Evolutionary conservation across 768 basidiomycete species (phyloP).

Genomic region (Asterophora lycoperdoides): DNA sequence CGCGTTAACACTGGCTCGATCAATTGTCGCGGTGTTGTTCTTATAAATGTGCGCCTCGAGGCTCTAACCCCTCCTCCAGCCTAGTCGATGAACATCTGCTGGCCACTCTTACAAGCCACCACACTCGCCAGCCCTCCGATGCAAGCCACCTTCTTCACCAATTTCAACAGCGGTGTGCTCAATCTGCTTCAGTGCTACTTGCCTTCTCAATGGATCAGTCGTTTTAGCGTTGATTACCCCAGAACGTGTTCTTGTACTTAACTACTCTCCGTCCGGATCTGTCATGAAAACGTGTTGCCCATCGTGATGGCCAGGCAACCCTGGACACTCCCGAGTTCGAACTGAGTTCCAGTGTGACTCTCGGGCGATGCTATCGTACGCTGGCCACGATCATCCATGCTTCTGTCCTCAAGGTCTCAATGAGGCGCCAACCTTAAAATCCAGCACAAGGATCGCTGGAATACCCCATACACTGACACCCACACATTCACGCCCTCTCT

Average conservation of each 20-base stretch:
- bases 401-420: constrained; percentile 14
- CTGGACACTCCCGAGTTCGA: background rate
- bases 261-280: background rate
- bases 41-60: background rate
- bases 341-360: background rate
- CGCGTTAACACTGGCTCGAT: background rate
- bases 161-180: too few species aligned
- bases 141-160: too few species aligned
- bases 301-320: constrained; percentile 2
- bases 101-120: too few species aligned
- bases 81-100: too few species aligned
- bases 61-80: background rate
- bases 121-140: background rate
- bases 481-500: background rate
- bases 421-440: constrained; percentile 19
- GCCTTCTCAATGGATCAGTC: background rate
- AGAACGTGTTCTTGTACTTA: constrained; percentile 8
- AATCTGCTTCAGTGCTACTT: background rate
- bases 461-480: constrained; percentile 1
- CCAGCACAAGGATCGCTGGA: background rate
- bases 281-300: constrained; percentile 17
- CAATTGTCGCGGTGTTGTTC: background rate
- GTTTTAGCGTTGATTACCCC: too few species aligned
- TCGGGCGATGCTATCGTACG: background rate
- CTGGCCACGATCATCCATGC: background rate